phyloP scores from a whole-genome alignment of 768 basidiomycete genomes.

The Russula compacta region DNA sequence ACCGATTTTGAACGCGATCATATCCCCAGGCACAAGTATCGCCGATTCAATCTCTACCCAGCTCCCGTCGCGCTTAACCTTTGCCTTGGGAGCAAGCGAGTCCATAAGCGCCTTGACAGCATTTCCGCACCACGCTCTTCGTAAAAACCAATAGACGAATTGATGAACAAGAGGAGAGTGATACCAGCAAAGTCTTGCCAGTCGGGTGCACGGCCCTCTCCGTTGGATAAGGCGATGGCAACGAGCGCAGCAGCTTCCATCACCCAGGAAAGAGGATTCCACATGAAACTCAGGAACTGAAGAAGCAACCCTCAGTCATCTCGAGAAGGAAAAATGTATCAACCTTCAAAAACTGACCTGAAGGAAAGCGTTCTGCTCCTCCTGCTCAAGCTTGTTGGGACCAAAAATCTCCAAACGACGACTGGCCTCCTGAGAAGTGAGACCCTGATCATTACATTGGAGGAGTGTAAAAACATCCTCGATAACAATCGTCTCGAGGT shows the following conservation, averaged over 20 bases:
- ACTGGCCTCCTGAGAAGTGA: constrained; percentile 59
- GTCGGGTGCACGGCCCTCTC: constrained; percentile 76
- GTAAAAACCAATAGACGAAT: constrained; percentile 97
- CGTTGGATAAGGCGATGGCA: constrained; percentile 94
- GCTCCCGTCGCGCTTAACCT: constrained; percentile 73
- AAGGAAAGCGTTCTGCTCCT: constrained; percentile 80
- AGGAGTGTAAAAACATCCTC: constrained; percentile 96
- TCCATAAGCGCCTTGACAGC: constrained; percentile 99
- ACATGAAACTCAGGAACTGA: constrained; percentile 95
- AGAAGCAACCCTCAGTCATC: not conserved
- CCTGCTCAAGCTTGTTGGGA: constrained; percentile 87
- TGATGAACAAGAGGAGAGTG: constrained; percentile 81
- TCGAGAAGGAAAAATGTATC: not conserved
- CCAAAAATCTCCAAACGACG: constrained; percentile 91
- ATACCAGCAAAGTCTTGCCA: constrained; percentile 99
- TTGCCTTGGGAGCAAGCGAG: constrained; percentile 95
- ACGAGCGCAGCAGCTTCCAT: constrained; percentile 96
- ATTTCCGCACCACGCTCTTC: constrained; percentile 97
- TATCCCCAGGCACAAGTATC: constrained; percentile 88
- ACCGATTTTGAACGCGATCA: constrained; percentile 98
- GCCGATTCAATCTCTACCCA: constrained; percentile 92
- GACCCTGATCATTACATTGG: constrained; percentile 80
- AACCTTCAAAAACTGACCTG: not conserved
- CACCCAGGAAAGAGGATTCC: constrained; percentile 99
- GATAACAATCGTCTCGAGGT: constrained; percentile 92